Conservation (phyloP, 2,329 filamentous ascomycete species). For the Geosmithia putterillii region DNA sequence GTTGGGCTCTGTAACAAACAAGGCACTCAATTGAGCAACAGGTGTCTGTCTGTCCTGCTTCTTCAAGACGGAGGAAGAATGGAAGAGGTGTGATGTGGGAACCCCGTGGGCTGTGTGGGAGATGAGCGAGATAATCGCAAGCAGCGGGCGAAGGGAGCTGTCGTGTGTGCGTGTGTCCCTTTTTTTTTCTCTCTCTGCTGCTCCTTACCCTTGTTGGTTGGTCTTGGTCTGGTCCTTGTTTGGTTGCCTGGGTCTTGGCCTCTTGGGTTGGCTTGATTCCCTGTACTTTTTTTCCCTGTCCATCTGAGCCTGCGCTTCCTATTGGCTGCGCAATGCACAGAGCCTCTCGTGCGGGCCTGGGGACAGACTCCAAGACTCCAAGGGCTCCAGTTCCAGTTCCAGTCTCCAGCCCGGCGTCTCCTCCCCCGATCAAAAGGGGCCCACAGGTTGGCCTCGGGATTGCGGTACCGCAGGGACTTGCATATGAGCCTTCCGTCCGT, state of each 20-base stretch:
- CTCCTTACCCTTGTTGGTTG: not conserved
- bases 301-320: no score
- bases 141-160: not conserved
- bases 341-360: no score
- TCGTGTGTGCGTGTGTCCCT: not conserved
- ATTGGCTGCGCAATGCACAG: no score
- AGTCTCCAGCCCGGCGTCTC: no score
- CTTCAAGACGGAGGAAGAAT: not conserved
- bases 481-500: no score
- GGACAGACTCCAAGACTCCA: no score
- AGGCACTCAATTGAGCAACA: not conserved
- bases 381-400: no score
- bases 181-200: not conserved
- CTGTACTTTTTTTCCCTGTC: no score
- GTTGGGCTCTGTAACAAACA: conserved; percentile 6
- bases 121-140: not conserved
- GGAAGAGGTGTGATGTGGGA: not conserved
- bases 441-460: no score
- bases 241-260: not conserved
- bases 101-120: not conserved
- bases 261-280: not conserved
- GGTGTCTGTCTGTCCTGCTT: not conserved
- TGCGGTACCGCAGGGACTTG: no score
- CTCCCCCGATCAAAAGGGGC: no score
- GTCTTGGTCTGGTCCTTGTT: no score